phyloP scores from a whole-genome alignment of 2,329 filamentous ascomycete species.

The Talaromyces albobiverticillius region DNA sequence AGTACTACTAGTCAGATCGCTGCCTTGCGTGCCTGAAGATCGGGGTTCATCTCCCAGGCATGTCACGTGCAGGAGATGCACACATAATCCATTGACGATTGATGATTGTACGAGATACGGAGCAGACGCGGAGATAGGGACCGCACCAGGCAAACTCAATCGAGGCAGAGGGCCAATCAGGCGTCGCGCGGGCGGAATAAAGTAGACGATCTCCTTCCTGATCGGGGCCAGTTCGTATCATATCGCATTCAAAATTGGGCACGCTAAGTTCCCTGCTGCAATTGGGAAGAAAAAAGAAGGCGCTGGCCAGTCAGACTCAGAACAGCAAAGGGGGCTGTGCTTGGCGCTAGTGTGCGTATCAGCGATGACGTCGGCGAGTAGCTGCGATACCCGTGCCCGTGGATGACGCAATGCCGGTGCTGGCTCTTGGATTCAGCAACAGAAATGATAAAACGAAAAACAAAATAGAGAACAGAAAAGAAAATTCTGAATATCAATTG shows the following conservation, averaged over 20 bases:
- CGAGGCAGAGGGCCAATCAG: neutral
- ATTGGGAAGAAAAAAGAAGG: no score
- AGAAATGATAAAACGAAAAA: no score
- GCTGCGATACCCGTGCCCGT: no score
- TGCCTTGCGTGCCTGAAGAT: neutral
- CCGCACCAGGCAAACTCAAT: neutral
- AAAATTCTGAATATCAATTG: no score
- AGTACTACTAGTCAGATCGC: no score
- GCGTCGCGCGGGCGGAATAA: neutral
- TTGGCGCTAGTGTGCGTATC: neutral
- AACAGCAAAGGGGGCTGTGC: neutral
- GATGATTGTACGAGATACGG: neutral
- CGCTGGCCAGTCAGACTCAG: no score
- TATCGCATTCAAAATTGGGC: no score
- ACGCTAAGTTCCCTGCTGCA: neutral
- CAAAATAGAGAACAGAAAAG: no score
- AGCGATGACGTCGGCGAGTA: neutral
- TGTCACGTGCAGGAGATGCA: neutral
- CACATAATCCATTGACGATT: slow-evolving; percentile 2
- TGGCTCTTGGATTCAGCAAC: no score
- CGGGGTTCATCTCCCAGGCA: neutral
- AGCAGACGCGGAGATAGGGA: neutral
- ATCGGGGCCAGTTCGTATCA: neutral
- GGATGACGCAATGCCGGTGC: neutral
- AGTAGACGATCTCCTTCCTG: neutral